phyloP scores from a whole-genome alignment of 768 basidiomycete species.

The Cystofilobasidium capitatum region DNA sequence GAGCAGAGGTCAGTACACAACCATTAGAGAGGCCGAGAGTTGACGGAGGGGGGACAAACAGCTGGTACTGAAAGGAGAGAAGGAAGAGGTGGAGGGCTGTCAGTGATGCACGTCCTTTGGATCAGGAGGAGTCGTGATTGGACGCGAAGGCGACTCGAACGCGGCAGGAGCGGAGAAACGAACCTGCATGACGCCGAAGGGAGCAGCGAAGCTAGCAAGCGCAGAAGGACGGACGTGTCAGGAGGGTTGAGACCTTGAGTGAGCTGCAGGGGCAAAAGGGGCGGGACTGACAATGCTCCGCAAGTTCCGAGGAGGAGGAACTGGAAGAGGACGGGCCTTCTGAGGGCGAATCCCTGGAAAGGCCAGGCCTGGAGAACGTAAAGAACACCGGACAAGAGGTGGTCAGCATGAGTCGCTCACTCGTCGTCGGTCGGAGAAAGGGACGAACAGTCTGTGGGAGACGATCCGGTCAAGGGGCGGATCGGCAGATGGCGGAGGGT shows the following conservation, averaged over 20 bases:
- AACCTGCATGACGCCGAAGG: constrained; percentile 5
- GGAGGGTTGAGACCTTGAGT: background rate
- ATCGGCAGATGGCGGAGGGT: background rate
- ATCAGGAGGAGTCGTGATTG: no score
- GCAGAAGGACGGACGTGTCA: no score
- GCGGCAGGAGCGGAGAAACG: background rate
- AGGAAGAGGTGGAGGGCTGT: background rate
- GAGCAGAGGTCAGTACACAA: background rate
- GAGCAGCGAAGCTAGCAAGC: background rate
- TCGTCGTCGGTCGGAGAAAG: no score
- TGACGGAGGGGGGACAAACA: background rate
- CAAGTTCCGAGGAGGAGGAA: background rate
- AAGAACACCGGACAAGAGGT: no score
- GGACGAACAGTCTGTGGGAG: no score
- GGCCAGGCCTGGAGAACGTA: constrained; percentile 5
- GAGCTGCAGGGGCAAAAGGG: background rate
- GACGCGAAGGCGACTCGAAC: no score
- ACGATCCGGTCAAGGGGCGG: no score
- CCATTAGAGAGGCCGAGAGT: background rate
- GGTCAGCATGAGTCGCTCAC: no score
- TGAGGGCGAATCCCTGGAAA: background rate
- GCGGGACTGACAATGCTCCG: background rate
- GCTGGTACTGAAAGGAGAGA: background rate
- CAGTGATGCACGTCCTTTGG: background rate
- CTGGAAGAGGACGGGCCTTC: background rate